Base-by-base conservation (phyloP, 2,329 filamentous ascomycete genomes). In the Aspergillus arachidicola region DNA sequence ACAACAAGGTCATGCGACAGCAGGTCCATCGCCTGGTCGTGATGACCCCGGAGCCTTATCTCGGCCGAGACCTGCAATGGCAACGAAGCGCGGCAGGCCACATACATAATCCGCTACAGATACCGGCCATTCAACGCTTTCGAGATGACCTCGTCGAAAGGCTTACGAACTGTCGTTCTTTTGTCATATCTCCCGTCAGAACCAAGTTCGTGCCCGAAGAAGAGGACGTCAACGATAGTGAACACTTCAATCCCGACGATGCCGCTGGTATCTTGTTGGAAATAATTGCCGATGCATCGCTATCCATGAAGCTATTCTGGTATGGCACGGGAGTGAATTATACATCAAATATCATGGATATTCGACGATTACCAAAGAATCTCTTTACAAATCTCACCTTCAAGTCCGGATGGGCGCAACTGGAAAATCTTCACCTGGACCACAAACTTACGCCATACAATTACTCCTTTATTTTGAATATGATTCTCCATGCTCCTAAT, bases 301-400 rank as follows among this genome's bases (percentile, higher is more conserved):
- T 65, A 3, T 58, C 58, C 11, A 53, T 65, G 16, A 63, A 65
- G 34, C 38, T 61, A 3, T 63, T 65, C 34, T 65, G 63, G 63
- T 65, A 65, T 48, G 63, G 61, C 34, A 58, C 53, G 26, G 63
- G 63, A 7, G 58, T 56, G 14, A 63, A 65, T 16, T 65, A 65
- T 34, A 57, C 57, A 6, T 58, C 63, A 41, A 38, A 54, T 4
- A 28, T 58, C 10, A 63, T 65, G 63, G 48, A 60, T 30, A 60
- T 61, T 23, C 48, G 51, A 2, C 58, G 63, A 30, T 26, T 65
- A 43, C 63, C 63, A 9, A 65, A 65, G 32, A 3, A 30, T 14
- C 63, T 65, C 10, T 63, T 61, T 14, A 28, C 48, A 36, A 55
- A 57, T 41, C 38, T 55, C 9, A n/a, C 46, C 5, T 65, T 65